Percentiles rank a stretch among this genome's conserved stretches.
Evolutionary conservation across 2,329 filamentous ascomycete species (phyloP).

Genomic region (Trichoderma guizhouense): DNA sequence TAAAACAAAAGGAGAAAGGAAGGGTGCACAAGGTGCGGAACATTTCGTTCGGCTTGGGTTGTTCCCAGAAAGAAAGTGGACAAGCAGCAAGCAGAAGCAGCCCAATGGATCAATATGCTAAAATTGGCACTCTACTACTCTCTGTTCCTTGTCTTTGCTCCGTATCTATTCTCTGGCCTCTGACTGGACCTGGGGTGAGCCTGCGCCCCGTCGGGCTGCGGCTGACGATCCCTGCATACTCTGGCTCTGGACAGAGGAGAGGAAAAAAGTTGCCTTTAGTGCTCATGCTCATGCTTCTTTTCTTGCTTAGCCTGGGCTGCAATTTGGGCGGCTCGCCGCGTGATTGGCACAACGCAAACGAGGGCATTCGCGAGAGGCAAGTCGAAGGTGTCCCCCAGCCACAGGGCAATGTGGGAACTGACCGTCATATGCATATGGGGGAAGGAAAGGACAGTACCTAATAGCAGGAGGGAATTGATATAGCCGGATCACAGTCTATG

Average conservation of each 20-base stretch:
- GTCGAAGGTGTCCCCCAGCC: not conserved
- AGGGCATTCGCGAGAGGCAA: not conserved
- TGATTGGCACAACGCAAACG: not conserved
- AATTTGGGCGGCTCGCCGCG: not conserved
- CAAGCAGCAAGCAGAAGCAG: not conserved
- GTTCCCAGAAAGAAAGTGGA: not conserved
- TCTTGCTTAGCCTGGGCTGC: not conserved
- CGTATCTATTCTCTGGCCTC: not conserved
- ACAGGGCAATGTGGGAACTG: not conserved
- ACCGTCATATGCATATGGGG: not conserved
- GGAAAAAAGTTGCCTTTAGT: not conserved
- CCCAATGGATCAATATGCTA: not conserved
- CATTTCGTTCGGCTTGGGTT: not conserved
- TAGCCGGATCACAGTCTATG: not conserved
- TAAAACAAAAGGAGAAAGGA: not conserved
- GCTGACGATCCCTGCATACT: slow-evolving; percentile 14
- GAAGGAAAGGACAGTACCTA: not conserved
- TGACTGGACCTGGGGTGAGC: slow-evolving; percentile 5
- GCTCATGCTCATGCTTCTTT: not conserved
- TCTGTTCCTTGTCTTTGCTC: not conserved
- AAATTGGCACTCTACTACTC: not conserved
- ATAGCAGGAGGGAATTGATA: not conserved
- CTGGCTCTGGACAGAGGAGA: not conserved
- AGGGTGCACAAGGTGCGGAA: not conserved
- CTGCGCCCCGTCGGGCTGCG: slow-evolving; percentile 17